phyloP scores from a whole-genome alignment of 2,329 filamentous ascomycete species.

The Trichoderma semiorbis region DNA sequence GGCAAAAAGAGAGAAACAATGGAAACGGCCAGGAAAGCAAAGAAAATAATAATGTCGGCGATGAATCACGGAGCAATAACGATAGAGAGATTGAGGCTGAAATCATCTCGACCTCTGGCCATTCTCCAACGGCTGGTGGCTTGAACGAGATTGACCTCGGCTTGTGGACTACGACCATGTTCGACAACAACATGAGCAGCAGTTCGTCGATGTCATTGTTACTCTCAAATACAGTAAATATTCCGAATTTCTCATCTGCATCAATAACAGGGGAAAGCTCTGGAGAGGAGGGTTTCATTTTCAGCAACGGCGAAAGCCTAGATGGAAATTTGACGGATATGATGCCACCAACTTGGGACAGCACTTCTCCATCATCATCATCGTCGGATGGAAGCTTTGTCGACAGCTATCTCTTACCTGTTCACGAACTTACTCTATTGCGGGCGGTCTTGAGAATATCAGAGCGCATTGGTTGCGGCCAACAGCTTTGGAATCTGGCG shows the following conservation, averaged over 20 bases:
- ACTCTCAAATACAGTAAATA: slow-evolving; percentile 17
- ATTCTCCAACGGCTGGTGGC: slow-evolving; percentile 2
- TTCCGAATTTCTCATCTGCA: slow-evolving; percentile 15
- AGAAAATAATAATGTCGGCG: not conserved
- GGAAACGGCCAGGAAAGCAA: not conserved
- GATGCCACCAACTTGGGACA: slow-evolving; percentile 23
- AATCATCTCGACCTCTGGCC: not conserved
- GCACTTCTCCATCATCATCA: slow-evolving; percentile 21
- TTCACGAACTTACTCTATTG: slow-evolving; percentile 48
- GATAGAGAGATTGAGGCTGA: not conserved
- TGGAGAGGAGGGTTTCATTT: slow-evolving; percentile 9
- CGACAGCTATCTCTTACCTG: slow-evolving; percentile 48
- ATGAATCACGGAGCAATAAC: slow-evolving; percentile 4
- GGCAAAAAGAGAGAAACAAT: slow-evolving; percentile 23
- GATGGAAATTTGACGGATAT: not conserved
- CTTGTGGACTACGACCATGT: slow-evolving; percentile 26
- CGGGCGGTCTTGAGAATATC: slow-evolving; percentile 47
- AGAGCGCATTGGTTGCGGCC: slow-evolving; percentile 40
- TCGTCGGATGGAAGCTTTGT: slow-evolving; percentile 31
- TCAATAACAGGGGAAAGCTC: not conserved
- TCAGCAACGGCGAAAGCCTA: not conserved
- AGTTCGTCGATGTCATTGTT: slow-evolving; percentile 14
- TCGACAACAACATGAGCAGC: slow-evolving; percentile 19
- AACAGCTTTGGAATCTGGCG: slow-evolving; percentile 44
- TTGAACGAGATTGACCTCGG: slow-evolving; percentile 25